These are phyloP conservation scores for Chalara sp. DNA, from an alignment of 2,329 filamentous ascomycete genomes.

Conservation along the genomic window DNA sequence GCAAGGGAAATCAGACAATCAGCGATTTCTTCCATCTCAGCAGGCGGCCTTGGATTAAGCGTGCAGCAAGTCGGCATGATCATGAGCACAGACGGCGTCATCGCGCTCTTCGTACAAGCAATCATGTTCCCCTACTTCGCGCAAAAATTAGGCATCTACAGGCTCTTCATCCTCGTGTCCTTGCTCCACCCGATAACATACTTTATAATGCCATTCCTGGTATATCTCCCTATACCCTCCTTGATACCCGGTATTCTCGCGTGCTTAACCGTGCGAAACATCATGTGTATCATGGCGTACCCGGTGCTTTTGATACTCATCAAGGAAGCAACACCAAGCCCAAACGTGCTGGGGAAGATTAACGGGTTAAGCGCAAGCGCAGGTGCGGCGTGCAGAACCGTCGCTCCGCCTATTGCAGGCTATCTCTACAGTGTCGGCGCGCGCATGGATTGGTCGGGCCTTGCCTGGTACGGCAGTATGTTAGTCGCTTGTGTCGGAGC, in stretches of 20 bases:
- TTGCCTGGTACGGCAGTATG: slow-evolving; percentile 59
- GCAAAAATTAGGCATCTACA: slow-evolving; percentile 50
- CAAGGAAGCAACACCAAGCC: slow-evolving; percentile 56
- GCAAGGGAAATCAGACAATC: background rate
- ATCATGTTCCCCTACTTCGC: slow-evolving; percentile 56
- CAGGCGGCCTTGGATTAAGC: slow-evolving; percentile 56
- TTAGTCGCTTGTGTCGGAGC: slow-evolving; percentile 49
- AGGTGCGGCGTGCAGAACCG: slow-evolving; percentile 59
- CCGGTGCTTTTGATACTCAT: slow-evolving; percentile 60
- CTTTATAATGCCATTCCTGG: slow-evolving; percentile 50
- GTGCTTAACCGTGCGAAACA: slow-evolving; percentile 41
- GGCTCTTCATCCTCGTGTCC: slow-evolving; percentile 48
- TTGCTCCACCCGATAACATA: slow-evolving; percentile 57
- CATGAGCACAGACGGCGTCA: slow-evolving; percentile 51
- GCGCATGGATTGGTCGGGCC: slow-evolving; percentile 49
- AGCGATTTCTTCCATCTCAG: slow-evolving; percentile 35
- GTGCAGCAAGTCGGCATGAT: slow-evolving; percentile 56
- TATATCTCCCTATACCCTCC: slow-evolving; percentile 43
- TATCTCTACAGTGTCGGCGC: slow-evolving; percentile 56
- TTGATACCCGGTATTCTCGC: slow-evolving; percentile 52
- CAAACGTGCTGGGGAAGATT: slow-evolving; percentile 52
- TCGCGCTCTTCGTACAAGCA: slow-evolving; percentile 52
- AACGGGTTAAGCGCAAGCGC: slow-evolving; percentile 61
- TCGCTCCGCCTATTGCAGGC: slow-evolving; percentile 58
- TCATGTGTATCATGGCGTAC: slow-evolving; percentile 56